These are phyloP conservation scores for Mucor saturninus DNA, from an alignment of 371 early-diverging fungal species.

Conservation along the genomic window DNA sequence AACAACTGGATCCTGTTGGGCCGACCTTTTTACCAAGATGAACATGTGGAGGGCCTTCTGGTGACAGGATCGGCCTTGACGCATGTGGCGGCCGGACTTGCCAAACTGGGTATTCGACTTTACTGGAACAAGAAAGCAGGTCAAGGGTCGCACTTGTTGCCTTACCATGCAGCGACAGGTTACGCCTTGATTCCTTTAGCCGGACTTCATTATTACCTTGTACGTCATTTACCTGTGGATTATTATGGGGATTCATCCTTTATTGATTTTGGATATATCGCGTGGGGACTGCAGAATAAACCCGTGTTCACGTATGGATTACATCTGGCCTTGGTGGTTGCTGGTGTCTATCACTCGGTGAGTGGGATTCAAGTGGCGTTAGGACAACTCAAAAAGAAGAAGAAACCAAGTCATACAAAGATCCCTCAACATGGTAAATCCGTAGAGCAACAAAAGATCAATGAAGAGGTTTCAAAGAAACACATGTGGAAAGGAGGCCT, in stretches of 20 bases:
- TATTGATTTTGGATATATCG: conserved; percentile 49
- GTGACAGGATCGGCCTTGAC: conserved; percentile 43
- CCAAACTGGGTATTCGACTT: conserved; percentile 35
- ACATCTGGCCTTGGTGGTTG: conserved; percentile 35
- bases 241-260: conserved; percentile 54
- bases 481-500: conserved; percentile 8
- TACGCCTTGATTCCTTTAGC: conserved; percentile 37
- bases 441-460: conserved; percentile 3
- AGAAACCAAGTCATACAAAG: neutral
- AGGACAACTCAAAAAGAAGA: neutral
- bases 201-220: conserved; percentile 39
- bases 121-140: conserved; percentile 25
- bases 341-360: conserved; percentile 40
- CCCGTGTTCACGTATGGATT: conserved; percentile 41
- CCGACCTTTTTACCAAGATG: conserved; percentile 55
- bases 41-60: conserved; percentile 40
- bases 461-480: conserved; percentile 58
- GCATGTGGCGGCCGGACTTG: conserved; percentile 41
- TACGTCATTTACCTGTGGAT: conserved; percentile 35
- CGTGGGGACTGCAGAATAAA: conserved; percentile 50
- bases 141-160: conserved; percentile 2
- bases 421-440: conserved; percentile 11
- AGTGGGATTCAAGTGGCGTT: conserved; percentile 35
- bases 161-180: conserved; percentile 37
- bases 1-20: conserved; percentile 45